A percentile compares a stretch with the other conserved stretches of the same genome.
Evolutionary conservation across 1,284 basidiomycete species (phyloP).

Genomic region (Malassezia vespertilionis): DNA sequence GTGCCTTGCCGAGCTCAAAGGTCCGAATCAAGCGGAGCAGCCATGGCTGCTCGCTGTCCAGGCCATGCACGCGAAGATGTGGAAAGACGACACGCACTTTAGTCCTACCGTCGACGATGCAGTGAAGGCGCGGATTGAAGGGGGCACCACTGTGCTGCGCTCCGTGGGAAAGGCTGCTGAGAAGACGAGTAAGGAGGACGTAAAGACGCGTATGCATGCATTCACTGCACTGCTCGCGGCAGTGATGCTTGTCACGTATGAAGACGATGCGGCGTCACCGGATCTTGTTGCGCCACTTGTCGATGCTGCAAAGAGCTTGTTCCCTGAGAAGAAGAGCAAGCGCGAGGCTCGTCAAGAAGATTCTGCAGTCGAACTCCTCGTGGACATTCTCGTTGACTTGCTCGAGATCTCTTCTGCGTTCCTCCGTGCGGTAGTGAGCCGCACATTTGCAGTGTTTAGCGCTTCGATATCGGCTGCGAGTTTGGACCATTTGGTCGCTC

Average conservation of each 20-base stretch:
- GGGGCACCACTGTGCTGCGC: constrained; percentile 19
- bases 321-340: constrained; percentile 41
- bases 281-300: constrained; percentile 36
- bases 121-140: constrained; percentile 23
- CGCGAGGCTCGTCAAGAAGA: constrained; percentile 53
- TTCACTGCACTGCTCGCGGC: constrained; percentile 30
- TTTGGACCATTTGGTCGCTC: constrained; percentile 66
- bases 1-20: constrained; percentile 65
- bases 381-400: constrained; percentile 77
- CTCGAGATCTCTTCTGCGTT: constrained; percentile 75
- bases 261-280: constrained; percentile 50
- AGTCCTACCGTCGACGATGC: constrained; percentile 16
- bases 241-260: constrained; percentile 44
- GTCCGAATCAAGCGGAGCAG: constrained; percentile 60
- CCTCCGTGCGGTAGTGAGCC: constrained; percentile 67
- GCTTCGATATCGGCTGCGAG: constrained; percentile 62
- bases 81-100: constrained; percentile 58
- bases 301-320: constrained; percentile 35
- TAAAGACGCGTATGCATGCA: constrained; percentile 21
- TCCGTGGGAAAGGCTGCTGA: constrained; percentile 24
- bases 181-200: constrained; percentile 15
- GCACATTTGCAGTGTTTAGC: constrained; percentile 68
- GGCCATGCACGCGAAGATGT: constrained; percentile 55
- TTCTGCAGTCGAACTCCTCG: constrained; percentile 66
- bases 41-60: constrained; percentile 70